Conservation (phyloP, 2,329 filamentous ascomycete genomes). For the Beauveria sp. region DNA sequence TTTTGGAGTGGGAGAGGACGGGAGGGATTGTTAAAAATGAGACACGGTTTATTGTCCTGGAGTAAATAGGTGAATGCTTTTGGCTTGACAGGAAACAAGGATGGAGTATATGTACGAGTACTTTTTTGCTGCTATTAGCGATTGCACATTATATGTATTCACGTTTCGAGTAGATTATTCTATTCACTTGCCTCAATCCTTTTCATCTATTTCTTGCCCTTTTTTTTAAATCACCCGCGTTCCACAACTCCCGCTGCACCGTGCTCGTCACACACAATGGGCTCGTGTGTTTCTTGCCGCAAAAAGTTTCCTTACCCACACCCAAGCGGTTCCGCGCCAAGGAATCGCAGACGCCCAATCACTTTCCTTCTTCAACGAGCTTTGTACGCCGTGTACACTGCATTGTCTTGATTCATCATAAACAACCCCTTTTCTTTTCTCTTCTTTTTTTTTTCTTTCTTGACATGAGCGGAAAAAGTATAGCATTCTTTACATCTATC, state of each 20-base stretch:
- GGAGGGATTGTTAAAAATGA: not conserved
- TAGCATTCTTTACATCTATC: too few relatives aligned
- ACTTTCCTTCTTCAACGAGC: not conserved
- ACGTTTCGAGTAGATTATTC: not conserved
- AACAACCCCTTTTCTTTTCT: not conserved
- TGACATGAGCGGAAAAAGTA: too few relatives aligned
- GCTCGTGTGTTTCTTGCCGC: too few relatives aligned
- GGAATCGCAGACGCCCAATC: not conserved
- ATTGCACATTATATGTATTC: not conserved
- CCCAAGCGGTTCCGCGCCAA: not conserved
- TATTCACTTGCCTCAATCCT: not conserved
- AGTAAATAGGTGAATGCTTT: not conserved
- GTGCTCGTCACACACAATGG: not conserved
- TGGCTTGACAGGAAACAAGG: not conserved
- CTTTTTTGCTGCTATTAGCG: slow-evolving; percentile 2
- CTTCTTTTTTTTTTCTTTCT: not conserved
- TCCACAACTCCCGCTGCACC: not conserved
- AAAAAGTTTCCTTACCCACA: not conserved
- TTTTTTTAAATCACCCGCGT: not conserved
- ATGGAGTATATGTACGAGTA: not conserved
- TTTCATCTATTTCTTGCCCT: not conserved
- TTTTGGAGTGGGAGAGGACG: not conserved
- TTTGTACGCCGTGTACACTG: not conserved
- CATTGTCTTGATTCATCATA: not conserved
- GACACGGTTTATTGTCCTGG: not conserved